phyloP scores from a whole-genome alignment of 2,329 filamentous ascomycete species.

The Cladosporium sp. region DNA sequence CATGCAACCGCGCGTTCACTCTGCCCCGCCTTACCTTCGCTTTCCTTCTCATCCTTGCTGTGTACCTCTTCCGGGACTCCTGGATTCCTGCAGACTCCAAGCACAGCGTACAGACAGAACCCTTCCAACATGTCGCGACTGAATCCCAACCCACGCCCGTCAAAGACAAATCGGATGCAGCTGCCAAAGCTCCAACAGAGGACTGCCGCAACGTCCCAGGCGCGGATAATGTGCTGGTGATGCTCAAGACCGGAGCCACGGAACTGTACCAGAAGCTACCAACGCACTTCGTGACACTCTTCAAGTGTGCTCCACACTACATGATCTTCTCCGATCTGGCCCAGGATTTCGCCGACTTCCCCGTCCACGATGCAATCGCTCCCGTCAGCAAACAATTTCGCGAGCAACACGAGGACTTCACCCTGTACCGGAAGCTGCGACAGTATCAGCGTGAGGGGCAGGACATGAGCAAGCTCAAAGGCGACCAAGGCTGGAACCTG shows the following conservation, averaged over 20 bases:
- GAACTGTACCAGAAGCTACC: constrained; percentile 55
- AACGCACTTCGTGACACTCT: constrained; percentile 51
- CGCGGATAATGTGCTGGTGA: constrained; percentile 50
- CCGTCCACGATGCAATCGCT: constrained; percentile 31
- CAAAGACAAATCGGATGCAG: background rate
- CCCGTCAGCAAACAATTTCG: constrained; percentile 25
- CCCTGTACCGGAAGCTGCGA: constrained; percentile 30
- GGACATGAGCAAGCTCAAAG: constrained; percentile 28
- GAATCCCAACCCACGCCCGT: background rate
- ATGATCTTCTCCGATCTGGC: constrained; percentile 52
- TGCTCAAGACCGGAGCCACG: constrained; percentile 57
- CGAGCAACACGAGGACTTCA: constrained; percentile 31
- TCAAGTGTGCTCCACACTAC: constrained; percentile 44
- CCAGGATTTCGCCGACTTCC: constrained; percentile 41
- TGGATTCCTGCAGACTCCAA: constrained; percentile 20
- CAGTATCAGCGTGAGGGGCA: constrained; percentile 29
- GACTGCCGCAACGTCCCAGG: constrained; percentile 25
- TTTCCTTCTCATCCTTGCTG: constrained; percentile 21
- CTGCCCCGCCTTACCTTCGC: constrained; percentile 21
- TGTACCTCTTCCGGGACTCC: constrained; percentile 25
- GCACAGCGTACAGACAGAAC: background rate
- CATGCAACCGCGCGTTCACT: constrained; percentile 19
- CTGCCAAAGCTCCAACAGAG: background rate
- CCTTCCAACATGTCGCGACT: background rate
- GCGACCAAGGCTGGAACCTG: constrained; percentile 46